Evolutionary conservation across 225 moss, liverwort and hornwort genomes (phyloP).

Genomic region (Ulota crispa): DNA sequence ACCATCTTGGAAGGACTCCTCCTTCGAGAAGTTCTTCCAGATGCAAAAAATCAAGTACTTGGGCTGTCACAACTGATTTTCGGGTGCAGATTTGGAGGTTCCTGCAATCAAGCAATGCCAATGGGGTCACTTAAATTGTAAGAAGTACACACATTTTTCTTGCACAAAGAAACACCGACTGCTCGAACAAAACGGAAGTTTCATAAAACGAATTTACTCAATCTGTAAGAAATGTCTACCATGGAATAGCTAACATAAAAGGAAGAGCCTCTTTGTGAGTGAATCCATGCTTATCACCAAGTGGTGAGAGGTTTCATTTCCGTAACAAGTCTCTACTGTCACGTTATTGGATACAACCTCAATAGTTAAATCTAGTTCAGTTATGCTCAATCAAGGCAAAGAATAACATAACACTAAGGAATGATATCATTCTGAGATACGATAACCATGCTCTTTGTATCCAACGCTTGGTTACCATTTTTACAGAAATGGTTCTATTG

Average conservation of each 20-base stretch:
- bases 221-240: not conserved
- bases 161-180: not conserved
- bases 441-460: not conserved
- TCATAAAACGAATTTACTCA: not conserved
- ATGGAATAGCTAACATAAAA: not conserved
- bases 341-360: not conserved
- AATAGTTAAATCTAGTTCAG: not conserved
- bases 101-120: slow-evolving; percentile 8
- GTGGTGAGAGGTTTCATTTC: not conserved
- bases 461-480: not conserved
- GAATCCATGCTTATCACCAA: not conserved
- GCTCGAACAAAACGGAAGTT: not conserved
- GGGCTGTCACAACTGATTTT: not conserved
- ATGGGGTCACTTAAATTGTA: not conserved
- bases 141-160: not conserved
- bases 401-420: not conserved
- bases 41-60: not conserved
- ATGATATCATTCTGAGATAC: not conserved
- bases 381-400: not conserved
- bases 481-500: not conserved
- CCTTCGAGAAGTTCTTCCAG: not conserved
- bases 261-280: not conserved
- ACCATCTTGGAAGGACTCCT: not conserved
- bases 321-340: not conserved
- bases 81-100: not conserved